A percentile compares a stretch with the other conserved stretches of the same genome.
Evolutionary conservation across 352 stramenopile genomes (phyloP).

Genomic region (Halophytophthora polymorphica): DNA sequence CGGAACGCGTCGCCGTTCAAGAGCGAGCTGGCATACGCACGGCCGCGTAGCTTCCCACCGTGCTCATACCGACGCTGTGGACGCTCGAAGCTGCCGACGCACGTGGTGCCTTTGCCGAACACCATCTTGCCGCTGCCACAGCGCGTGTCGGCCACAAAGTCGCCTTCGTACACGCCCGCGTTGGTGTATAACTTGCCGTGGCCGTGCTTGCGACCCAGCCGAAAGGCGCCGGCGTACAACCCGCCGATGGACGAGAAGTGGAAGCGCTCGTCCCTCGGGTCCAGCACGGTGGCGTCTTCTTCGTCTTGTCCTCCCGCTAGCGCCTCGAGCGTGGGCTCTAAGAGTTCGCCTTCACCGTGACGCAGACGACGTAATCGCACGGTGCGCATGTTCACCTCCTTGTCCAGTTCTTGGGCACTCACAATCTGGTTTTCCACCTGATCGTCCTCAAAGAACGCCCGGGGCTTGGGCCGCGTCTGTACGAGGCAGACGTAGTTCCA

Average conservation of each 20-base stretch:
- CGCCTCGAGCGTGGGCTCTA: conserved; percentile 19
- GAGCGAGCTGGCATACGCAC: conserved; percentile 33
- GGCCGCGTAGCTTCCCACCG: conserved; percentile 31
- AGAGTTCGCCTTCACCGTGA: conserved; percentile 46
- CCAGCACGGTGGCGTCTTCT: conserved; percentile 8
- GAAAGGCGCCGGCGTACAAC: conserved; percentile 54
- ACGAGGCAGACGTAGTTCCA: conserved; percentile 67
- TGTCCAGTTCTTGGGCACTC: conserved; percentile 41
- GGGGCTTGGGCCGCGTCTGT: conserved; percentile 46
- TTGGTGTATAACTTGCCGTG: conserved; percentile 61
- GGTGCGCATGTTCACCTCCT: conserved; percentile 65
- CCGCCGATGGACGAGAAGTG: conserved; percentile 64
- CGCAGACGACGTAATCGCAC: conserved; percentile 53
- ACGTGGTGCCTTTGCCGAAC: conserved; percentile 54
- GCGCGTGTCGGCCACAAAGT: conserved; percentile 43
- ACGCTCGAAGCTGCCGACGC: conserved; percentile 42
- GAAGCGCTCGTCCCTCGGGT: conserved; percentile 54
- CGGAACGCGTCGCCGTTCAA: conserved; percentile 51
- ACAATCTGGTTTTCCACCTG: conserved; percentile 44
- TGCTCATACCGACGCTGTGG: conserved; percentile 43
- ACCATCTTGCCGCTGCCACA: conserved; percentile 49
- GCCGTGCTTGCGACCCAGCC: conserved; percentile 50
- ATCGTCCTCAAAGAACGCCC: conserved; percentile 58
- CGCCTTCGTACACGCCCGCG: conserved; percentile 55
- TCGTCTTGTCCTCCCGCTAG: conserved; percentile 14